A percentile compares a stretch with the other conserved stretches of the same genome.
Evolutionary conservation across 73 alveolate genomes (phyloP).

Genomic region (Breviolum minutum): DNA sequence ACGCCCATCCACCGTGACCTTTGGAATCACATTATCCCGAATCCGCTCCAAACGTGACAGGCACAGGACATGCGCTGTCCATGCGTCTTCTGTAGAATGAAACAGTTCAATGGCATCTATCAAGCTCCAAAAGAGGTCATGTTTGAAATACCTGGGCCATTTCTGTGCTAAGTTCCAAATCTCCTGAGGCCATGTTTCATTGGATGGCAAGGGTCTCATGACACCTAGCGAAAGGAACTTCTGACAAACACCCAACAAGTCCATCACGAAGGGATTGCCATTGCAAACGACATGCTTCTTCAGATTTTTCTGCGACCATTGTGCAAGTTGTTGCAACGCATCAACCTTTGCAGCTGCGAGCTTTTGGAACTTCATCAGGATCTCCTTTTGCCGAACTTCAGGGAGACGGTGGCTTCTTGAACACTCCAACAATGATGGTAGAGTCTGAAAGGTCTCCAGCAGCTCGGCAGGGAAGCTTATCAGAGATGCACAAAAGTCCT

Average conservation of each 20-base stretch:
- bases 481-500: not conserved
- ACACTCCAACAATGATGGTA: not conserved
- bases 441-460: not conserved
- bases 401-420: not conserved
- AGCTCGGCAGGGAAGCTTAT: not conserved
- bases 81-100: not conserved
- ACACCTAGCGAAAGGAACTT: not conserved
- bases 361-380: not conserved
- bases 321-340: conserved; percentile 27
- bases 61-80: conserved; percentile 78
- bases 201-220: not conserved
- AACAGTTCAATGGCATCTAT: conserved; percentile 67
- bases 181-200: conserved; percentile 56
- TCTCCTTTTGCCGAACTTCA: not conserved
- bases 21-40: not conserved
- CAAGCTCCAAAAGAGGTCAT: conserved; percentile 55
- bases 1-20: not conserved
- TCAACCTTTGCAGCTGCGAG: not conserved
- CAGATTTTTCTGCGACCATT: not conserved
- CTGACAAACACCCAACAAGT: not conserved
- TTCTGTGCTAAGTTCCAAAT: conserved; percentile 42
- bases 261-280: not conserved
- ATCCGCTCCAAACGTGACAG: conserved; percentile 15
- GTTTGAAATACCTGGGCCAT: conserved; percentile 67
- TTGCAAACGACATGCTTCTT: not conserved